Percentiles rank a stretch among this genome's conserved stretches.
These are phyloP conservation scores for Aspergillus nanangensis DNA, from an alignment of 495 filamentous ascomycete genomes.

Conservation along the genomic window DNA sequence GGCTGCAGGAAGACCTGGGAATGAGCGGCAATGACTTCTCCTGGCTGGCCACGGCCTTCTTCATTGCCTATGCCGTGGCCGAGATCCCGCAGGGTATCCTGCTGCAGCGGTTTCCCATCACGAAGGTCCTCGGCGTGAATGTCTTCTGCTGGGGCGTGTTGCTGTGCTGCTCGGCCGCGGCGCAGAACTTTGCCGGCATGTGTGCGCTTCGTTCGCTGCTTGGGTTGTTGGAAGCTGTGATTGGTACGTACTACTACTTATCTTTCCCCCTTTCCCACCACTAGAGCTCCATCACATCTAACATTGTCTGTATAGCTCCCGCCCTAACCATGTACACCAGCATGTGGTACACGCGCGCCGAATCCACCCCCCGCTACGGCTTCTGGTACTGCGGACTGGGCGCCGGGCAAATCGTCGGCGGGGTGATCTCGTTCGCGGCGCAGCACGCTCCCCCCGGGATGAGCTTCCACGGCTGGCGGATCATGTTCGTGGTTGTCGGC, in stretches of 20 bases:
- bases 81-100: constrained; percentile 50
- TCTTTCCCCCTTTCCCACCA: background rate
- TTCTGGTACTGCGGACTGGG: constrained; percentile 66
- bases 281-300: background rate
- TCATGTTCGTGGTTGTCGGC: constrained; percentile 62
- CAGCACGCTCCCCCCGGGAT: constrained; percentile 42
- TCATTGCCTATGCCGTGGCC: constrained; percentile 50
- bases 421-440: constrained; percentile 56
- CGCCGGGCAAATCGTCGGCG: constrained; percentile 58
- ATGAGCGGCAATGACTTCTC: constrained; percentile 51
- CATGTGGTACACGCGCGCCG: constrained; percentile 60
- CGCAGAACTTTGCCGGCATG: constrained; percentile 42
- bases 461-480: constrained; percentile 51
- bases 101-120: constrained; percentile 50
- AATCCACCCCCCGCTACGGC: constrained; percentile 57
- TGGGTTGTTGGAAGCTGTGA: constrained; percentile 61
- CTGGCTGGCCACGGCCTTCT: constrained; percentile 51
- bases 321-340: constrained; percentile 46
- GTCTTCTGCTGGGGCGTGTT: constrained; percentile 56
- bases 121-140: constrained; percentile 53
- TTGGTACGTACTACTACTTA: constrained; percentile 27
- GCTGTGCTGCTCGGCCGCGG: constrained; percentile 51
- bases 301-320: constrained; percentile 41
- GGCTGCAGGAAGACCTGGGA: constrained; percentile 42
- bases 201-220: constrained; percentile 52